Conservation (phyloP, 495 filamentous ascomycete species). For the Penicillium simplicissimum region DNA sequence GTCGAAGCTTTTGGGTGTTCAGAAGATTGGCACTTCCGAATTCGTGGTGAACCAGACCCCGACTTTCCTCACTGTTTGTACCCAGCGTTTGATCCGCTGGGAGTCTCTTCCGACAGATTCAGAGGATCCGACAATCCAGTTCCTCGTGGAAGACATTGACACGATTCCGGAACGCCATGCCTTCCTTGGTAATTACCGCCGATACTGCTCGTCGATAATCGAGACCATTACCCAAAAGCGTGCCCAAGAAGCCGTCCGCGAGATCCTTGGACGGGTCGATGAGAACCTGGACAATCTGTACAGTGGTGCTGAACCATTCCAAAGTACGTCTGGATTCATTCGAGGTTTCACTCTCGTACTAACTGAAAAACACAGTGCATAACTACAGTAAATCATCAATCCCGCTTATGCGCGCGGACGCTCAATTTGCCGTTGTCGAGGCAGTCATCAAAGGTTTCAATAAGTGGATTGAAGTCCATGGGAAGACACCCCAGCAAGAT, state of each 20-base stretch:
- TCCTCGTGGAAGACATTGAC: constrained; percentile 90
- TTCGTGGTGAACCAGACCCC: constrained; percentile 70
- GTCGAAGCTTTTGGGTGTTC: constrained; percentile 73
- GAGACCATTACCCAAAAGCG: constrained; percentile 78
- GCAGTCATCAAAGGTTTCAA: constrained; percentile 87
- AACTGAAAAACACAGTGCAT: constrained; percentile 50
- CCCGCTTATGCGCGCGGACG: constrained; percentile 76
- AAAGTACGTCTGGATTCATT: constrained; percentile 49
- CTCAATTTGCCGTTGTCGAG: constrained; percentile 86
- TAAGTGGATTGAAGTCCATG: constrained; percentile 67
- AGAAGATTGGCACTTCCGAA: constrained; percentile 62
- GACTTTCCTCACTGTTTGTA: constrained; percentile 76
- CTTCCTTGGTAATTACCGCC: constrained; percentile 94
- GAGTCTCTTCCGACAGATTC: constrained; percentile 80
- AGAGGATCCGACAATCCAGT: constrained; percentile 73
- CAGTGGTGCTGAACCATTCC: constrained; percentile 65
- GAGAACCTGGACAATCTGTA: constrained; percentile 73
- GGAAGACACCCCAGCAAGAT: constrained; percentile 57
- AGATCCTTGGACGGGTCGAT: constrained; percentile 79
- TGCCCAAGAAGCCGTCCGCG: constrained; percentile 79
- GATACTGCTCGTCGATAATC: constrained; percentile 83
- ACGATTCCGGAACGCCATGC: constrained; percentile 92
- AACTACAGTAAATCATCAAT: constrained; percentile 80
- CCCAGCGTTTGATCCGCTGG: constrained; percentile 75
- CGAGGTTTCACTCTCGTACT: constrained; percentile 19